Percentiles rank a stretch among this genome's conserved stretches.
Conservation (phyloP, 1,139 yeast species). For the Magnusiomyces tetraspermus region DNA sequence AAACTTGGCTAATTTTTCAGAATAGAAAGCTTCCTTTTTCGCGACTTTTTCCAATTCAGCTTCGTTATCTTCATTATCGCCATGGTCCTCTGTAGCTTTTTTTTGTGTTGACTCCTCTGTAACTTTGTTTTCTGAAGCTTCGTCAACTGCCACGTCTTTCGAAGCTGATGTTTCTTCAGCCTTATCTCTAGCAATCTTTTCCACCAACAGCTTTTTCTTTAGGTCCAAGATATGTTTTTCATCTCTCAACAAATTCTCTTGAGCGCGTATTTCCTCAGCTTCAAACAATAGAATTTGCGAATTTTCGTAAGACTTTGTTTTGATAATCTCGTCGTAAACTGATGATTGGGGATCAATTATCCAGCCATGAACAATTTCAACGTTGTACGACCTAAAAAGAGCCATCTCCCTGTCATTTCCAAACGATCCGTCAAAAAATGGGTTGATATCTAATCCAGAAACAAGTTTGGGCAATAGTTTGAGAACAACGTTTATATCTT, state of each 20-base stretch:
- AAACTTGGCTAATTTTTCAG: not conserved
- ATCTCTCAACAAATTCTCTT: slow-evolving; percentile 9
- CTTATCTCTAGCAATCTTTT: not conserved
- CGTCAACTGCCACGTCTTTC: not conserved
- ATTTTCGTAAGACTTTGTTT: slow-evolving; percentile 39
- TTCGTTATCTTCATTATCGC: not conserved
- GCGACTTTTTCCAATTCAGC: not conserved
- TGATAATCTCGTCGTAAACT: slow-evolving; percentile 26
- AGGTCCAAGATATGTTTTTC: not conserved
- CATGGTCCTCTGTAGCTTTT: not conserved
- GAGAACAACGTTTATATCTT: slow-evolving; percentile 36
- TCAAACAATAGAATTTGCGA: slow-evolving; percentile 37
- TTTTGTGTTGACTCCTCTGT: not conserved
- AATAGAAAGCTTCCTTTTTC: not conserved
- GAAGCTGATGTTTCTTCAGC: not conserved
- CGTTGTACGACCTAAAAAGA: slow-evolving; percentile 39
- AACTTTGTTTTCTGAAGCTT: not conserved
- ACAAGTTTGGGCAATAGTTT: slow-evolving; percentile 54
- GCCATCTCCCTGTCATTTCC: slow-evolving; percentile 38
- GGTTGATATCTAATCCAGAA: slow-evolving; percentile 67
- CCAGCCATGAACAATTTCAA: slow-evolving; percentile 47
- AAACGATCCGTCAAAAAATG: slow-evolving; percentile 59
- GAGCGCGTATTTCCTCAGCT: slow-evolving; percentile 24
- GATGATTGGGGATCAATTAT: slow-evolving; percentile 31
- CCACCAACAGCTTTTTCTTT: not conserved